Conservation (phyloP, 176 grass and related monocot species). For the Carex pumila region DNA sequence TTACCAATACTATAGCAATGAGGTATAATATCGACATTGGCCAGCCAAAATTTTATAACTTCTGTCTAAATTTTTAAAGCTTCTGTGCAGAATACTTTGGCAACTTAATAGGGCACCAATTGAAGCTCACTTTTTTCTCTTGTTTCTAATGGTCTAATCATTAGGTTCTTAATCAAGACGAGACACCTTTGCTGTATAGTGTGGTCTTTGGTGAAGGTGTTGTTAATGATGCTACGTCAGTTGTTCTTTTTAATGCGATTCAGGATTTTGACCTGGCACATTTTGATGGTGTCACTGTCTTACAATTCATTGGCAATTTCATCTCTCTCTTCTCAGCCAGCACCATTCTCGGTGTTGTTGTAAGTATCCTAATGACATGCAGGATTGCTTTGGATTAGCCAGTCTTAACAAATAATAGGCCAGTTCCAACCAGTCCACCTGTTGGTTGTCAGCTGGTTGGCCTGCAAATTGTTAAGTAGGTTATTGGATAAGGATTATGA, state of each 20-base stretch:
- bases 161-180: conserved; percentile 94
- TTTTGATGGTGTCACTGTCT: conserved; percentile 56
- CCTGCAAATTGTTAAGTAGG: not conserved
- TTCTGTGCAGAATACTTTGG: not conserved
- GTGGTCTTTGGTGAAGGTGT: conserved; percentile 98
- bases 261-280: conserved; percentile 70
- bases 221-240: conserved; percentile 94
- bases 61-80: not conserved
- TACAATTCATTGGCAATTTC: conserved; percentile 67
- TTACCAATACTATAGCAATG: not conserved
- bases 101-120: not conserved
- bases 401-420: not conserved
- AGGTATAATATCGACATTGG: not conserved
- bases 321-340: conserved; percentile 73
- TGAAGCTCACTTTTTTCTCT: not conserved
- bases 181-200: conserved; percentile 88
- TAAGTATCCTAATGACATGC: conserved; percentile 35
- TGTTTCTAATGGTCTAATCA: conserved; percentile 9
- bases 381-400: not conserved
- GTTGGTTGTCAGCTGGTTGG: not conserved
- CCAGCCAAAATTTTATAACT: not conserved
- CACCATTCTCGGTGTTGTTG: conserved; percentile 74
- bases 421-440: not conserved
- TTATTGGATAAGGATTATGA: not conserved
- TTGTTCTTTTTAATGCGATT: conserved; percentile 96